A percentile compares a stretch with the other conserved stretches of the same genome.
Evolutionary conservation across 2,329 filamentous ascomycete species (phyloP).

Genomic region (Neurospora sp.): DNA sequence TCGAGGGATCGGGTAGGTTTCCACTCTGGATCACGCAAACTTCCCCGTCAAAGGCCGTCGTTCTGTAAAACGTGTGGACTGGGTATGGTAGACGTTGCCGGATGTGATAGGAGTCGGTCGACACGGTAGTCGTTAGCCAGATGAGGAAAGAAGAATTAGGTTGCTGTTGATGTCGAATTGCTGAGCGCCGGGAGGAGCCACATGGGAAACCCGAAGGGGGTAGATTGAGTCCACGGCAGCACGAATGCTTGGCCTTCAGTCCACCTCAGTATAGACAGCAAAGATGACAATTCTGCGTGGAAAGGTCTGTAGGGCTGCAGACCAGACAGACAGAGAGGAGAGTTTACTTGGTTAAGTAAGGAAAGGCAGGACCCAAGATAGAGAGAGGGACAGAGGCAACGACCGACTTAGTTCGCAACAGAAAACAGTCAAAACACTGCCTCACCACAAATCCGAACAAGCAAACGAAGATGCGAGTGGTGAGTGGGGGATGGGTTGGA

Average conservation of each 20-base stretch:
- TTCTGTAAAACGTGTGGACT: not conserved
- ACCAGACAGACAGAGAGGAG: not conserved
- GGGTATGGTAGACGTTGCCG: not conserved
- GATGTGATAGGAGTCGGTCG: not conserved
- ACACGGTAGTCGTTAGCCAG: not conserved
- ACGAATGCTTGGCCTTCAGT: not conserved
- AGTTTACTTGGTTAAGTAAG: not conserved
- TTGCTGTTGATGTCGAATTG: not conserved
- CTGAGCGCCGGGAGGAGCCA: not conserved
- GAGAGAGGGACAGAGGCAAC: conserved; percentile 9
- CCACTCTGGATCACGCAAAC: not conserved
- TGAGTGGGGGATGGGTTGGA: not conserved
- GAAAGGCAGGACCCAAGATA: not conserved
- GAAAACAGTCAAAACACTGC: not conserved
- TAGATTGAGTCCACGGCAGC: not conserved
- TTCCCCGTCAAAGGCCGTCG: not conserved
- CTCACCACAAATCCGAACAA: not conserved
- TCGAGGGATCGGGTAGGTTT: not conserved
- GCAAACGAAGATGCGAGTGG: not conserved
- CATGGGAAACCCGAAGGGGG: not conserved
- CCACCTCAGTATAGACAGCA: not conserved
- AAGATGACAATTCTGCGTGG: not conserved
- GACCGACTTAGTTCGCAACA: conserved; percentile 10
- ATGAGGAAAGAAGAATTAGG: not conserved
- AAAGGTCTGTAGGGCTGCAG: not conserved